Base-by-base conservation (phyloP, 108 stramenopile genomes). In the Skeletonema menzelii region DNA sequence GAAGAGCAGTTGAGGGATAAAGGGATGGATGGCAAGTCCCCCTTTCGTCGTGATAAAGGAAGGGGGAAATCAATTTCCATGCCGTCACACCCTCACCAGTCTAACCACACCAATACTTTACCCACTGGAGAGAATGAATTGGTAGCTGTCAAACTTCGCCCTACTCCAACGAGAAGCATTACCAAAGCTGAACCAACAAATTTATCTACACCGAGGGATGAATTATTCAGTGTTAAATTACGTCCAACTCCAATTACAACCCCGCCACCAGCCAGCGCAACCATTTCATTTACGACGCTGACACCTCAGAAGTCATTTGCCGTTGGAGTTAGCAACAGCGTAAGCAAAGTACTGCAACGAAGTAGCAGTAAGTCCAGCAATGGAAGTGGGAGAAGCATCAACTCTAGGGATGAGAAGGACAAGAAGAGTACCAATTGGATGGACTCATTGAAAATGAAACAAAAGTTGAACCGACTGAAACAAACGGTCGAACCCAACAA, bases 371-470 rank as follows among this genome's bases (percentile, higher is more conserved):
- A 53, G 22, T 53, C 49, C 8, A 53, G 49, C 8, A 22, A n/a
- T 22, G 49, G 49, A 22, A 15, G 49, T 22, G 49, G 49, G 8
- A 4, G 49, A 20, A 53, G 49, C 49, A 53, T 22, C 22, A 53
- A 7, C 22, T 22, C 49, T 53, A 22, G 22, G n/a, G 49, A 53
- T 22, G 49, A 53, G 19, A 75, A 75, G 34, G 66, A 66, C 26
- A 67, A 75, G 59, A 75, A 75, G 59, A 67, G 46, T 26, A 19
- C 47, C 19, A 60, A 75, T 22, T 80, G 79, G 79, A 60, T 80
- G 46, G 79, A 73, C n/a, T 56, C 72, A 19, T 44, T 80, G 55
- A 80, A 72, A 20, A 72, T 63, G 67, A 80, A 69, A 17, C 72
- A 80, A 59, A 80, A 69, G 56, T 64, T 38, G 8, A 42, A 57